A percentile compares a stretch with the other conserved stretches of the same genome.
phyloP scores from a whole-genome alignment of 495 filamentous ascomycete genomes.

The Haplographium delicatum region DNA sequence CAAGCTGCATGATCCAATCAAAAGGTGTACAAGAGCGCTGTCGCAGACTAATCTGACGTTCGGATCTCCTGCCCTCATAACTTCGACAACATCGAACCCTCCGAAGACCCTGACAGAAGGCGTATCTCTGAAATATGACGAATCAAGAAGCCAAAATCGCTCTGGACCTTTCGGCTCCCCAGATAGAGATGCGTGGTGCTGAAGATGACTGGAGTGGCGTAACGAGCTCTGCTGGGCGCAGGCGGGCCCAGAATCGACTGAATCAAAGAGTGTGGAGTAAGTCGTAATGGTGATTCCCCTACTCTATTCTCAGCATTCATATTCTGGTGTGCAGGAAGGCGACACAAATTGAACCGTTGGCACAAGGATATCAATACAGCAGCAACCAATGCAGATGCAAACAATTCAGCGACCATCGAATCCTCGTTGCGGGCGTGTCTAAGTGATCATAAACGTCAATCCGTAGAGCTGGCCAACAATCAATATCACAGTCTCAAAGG shows the following conservation, averaged over 20 bases:
- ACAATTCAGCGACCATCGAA: too few species aligned
- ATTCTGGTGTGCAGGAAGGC: background rate
- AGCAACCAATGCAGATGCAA: too few species aligned
- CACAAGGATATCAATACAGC: background rate
- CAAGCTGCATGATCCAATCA: conserved; percentile 2
- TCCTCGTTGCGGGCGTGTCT: background rate
- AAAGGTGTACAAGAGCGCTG: too few species aligned
- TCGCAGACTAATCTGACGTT: background rate
- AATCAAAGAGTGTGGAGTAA: conserved; percentile 28
- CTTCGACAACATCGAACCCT: background rate
- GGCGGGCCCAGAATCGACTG: conserved; percentile 27
- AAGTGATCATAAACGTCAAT: background rate
- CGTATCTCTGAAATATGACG: background rate
- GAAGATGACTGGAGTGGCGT: conserved; percentile 30
- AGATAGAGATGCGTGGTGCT: background rate
- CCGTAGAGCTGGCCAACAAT: too few species aligned
- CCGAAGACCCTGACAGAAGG: background rate
- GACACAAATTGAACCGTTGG: background rate
- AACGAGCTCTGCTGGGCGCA: conserved; percentile 20
- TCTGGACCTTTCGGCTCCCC: background rate
- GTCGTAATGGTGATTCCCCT: conserved; percentile 1
- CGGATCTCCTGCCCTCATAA: background rate
- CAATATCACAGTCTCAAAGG: too few species aligned
- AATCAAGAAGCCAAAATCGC: background rate
- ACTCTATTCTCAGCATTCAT: background rate